Percentiles rank a stretch among this genome's conserved stretches.
These are phyloP conservation scores for Artemisia argyi DNA, from an alignment of 129 eudicot genomes.

Conservation along the genomic window DNA sequence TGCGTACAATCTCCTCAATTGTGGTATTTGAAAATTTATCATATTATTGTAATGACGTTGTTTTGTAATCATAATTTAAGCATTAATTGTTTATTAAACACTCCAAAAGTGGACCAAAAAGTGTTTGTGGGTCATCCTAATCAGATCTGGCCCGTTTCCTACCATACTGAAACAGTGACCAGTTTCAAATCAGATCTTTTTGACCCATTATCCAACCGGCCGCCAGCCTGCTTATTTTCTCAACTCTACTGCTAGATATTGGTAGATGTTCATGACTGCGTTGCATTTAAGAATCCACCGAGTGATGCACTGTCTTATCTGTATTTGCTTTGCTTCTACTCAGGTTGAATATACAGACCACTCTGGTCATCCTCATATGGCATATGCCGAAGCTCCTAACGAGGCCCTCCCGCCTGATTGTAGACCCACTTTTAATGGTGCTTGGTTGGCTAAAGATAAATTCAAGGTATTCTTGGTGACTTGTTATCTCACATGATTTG, in stretches of 20 bases:
- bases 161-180: conserved; percentile 4
- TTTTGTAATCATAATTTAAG: conserved; percentile 8
- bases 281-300: background rate
- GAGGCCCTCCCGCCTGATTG: conserved; percentile 94
- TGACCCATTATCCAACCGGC: background rate
- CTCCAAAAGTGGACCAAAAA: background rate
- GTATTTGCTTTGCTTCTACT: conserved; percentile 9
- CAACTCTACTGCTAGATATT: background rate
- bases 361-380: conserved; percentile 73
- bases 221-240: conserved; percentile 19
- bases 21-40: no score
- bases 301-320: conserved; percentile 5
- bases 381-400: conserved; percentile 90
- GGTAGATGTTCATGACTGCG: background rate
- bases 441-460: conserved; percentile 76
- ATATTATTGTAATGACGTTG: background rate
- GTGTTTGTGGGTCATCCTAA: conserved; percentile 16
- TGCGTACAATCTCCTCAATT: no score
- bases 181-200: background rate
- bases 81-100: conserved; percentile 17
- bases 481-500: conserved; percentile 7
- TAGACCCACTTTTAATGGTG: conserved; percentile 82
- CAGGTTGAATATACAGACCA: conserved; percentile 94
- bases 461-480: conserved; percentile 58
- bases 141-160: background rate